Conservation (phyloP, 768 basidiomycete species). For the Suillus americanus region DNA sequence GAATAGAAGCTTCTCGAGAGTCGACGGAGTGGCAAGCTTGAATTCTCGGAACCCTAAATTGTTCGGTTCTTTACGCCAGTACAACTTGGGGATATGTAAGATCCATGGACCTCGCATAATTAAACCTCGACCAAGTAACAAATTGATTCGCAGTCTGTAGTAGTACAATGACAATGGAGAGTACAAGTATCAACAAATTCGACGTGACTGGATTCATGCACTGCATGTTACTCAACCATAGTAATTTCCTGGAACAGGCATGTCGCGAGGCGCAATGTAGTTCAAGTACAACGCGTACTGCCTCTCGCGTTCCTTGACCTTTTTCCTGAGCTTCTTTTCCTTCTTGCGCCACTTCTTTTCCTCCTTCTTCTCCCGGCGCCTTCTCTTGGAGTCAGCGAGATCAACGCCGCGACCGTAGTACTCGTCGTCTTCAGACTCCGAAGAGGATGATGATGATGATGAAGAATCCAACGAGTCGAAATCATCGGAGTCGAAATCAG, state of each 20-base stretch:
- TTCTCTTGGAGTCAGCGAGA: slow-evolving; percentile 49
- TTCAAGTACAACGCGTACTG: slow-evolving; percentile 64
- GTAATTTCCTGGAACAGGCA: slow-evolving; percentile 27
- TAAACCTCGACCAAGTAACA: background rate
- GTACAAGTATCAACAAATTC: slow-evolving; percentile 5
- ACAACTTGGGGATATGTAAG: background rate
- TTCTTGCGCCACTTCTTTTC: slow-evolving; percentile 62
- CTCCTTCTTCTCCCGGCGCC: slow-evolving; percentile 52
- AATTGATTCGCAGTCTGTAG: background rate
- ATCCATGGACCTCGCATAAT: background rate
- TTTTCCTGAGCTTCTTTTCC: slow-evolving; percentile 63
- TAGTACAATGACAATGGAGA: background rate
- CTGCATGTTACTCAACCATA: slow-evolving; percentile 18
- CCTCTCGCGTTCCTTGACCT: slow-evolving; percentile 59
- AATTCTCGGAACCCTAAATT: background rate
- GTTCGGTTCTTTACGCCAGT: background rate
- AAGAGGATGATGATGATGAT: slow-evolving; percentile 24
- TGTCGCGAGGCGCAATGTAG: slow-evolving; percentile 41
- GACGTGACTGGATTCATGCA: background rate
- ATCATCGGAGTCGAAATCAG: slow-evolving; percentile 34
- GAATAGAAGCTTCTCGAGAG: background rate
- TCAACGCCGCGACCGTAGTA: slow-evolving; percentile 51
- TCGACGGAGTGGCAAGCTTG: background rate
- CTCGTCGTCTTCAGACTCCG: slow-evolving; percentile 46
- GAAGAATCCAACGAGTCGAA: slow-evolving; percentile 38